Conservation (phyloP, 2,329 filamentous ascomycete genomes). For the Geosmithia flava region DNA sequence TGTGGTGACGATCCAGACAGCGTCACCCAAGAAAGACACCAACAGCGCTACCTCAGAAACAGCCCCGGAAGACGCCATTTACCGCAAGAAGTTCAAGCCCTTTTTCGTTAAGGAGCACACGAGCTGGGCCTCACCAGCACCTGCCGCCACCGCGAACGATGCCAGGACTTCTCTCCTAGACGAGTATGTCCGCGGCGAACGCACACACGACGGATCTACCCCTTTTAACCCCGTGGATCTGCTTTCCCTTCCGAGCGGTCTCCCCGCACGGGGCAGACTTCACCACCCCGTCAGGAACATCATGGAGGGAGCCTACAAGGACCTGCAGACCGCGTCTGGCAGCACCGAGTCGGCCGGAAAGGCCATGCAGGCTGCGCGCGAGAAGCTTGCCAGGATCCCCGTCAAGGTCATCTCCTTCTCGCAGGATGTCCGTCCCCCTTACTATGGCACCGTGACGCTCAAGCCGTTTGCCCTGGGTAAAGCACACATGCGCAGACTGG, state of each 20-base stretch:
- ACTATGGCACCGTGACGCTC: slow-evolving; percentile 61
- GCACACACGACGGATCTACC: slow-evolving; percentile 16
- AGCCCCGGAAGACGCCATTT: slow-evolving; percentile 18
- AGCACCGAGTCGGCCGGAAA: slow-evolving; percentile 20
- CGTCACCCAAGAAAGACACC: slow-evolving; percentile 15
- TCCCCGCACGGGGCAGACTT: slow-evolving; percentile 28
- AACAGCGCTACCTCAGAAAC: slow-evolving; percentile 9
- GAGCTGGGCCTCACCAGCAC: slow-evolving; percentile 48
- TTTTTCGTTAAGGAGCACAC: slow-evolving; percentile 71
- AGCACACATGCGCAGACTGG: slow-evolving; percentile 35
- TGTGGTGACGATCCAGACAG: slow-evolving; percentile 7
- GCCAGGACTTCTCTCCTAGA: slow-evolving; percentile 39
- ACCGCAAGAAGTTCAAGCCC: slow-evolving; percentile 61
- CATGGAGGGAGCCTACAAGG: slow-evolving; percentile 40
- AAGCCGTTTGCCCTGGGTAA: slow-evolving; percentile 31
- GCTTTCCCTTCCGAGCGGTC: slow-evolving; percentile 31
- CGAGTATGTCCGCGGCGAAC: slow-evolving; percentile 33
- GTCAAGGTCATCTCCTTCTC: slow-evolving; percentile 52
- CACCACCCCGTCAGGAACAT: slow-evolving; percentile 47
- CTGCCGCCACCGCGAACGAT: slow-evolving; percentile 47
- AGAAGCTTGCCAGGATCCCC: slow-evolving; percentile 38
- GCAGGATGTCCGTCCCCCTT: slow-evolving; percentile 56
- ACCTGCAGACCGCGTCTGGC: slow-evolving; percentile 15
- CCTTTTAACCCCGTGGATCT: slow-evolving; percentile 31
- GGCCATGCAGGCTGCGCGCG: slow-evolving; percentile 17